Conservation (phyloP, 768 basidiomycete species). For the Cubamyces lactineus region DNA sequence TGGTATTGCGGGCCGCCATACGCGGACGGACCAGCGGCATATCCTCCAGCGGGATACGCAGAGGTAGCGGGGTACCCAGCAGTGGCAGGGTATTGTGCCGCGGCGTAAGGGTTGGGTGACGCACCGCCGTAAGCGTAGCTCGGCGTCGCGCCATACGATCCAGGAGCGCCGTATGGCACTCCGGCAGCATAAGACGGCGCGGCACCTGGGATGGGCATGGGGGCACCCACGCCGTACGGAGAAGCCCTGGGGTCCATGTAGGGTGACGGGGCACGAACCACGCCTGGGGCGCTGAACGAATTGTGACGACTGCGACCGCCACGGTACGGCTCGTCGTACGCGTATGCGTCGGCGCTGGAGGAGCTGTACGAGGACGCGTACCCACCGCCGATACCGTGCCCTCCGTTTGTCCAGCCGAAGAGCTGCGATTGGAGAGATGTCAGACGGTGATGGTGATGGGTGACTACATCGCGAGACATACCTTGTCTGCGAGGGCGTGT, state of each 20-base stretch:
- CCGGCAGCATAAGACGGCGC: constrained; percentile 5
- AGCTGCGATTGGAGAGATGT: background rate
- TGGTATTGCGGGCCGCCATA: constrained; percentile 8
- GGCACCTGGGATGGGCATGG: constrained; percentile 20
- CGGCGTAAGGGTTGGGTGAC: constrained; percentile 18
- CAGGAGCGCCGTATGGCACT: constrained; percentile 3
- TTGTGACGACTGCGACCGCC: constrained; percentile 20
- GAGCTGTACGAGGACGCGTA: constrained; percentile 13
- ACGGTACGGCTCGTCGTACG: constrained; percentile 17
- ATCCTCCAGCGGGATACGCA: constrained; percentile 5
- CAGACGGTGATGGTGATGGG: background rate
- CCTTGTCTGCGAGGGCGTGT: constrained; percentile 16
- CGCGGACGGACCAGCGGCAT: background rate
- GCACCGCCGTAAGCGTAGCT: constrained; percentile 19
- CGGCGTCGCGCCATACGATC: constrained; percentile 8
- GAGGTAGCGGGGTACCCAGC: background rate
- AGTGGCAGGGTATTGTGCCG: background rate
- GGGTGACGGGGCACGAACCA: constrained; percentile 13
- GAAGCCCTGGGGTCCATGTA: constrained; percentile 3
- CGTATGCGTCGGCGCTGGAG: constrained; percentile 13
- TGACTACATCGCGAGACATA: background rate
- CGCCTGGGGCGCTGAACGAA: constrained; percentile 18
- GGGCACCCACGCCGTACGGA: constrained; percentile 3
- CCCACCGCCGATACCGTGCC: constrained; percentile 6
- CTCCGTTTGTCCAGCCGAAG: constrained; percentile 8